Percentiles rank a stretch among this genome's conserved stretches.
These are phyloP conservation scores for Boletus sp. DNA, from an alignment of 1,284 basidiomycete genomes.

Conservation along the genomic window DNA sequence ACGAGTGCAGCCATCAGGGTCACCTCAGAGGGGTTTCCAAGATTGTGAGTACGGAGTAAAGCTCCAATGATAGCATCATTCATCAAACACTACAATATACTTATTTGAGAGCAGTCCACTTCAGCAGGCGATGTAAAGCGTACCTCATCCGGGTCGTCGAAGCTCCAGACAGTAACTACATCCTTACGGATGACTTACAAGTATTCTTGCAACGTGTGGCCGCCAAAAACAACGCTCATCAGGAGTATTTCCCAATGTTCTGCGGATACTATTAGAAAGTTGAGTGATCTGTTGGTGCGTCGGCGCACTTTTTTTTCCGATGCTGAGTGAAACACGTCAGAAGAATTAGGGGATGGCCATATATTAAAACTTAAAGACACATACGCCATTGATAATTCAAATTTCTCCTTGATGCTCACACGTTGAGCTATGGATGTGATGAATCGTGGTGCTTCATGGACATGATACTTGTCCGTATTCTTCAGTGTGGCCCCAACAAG, in stretches of 20 bases:
- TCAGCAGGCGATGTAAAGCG: neutral
- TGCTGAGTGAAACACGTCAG: slow-evolving; percentile 14
- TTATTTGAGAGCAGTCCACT: neutral
- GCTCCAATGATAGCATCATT: slow-evolving; percentile 15
- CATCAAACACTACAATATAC: slow-evolving; percentile 10
- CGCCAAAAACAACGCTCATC: slow-evolving; percentile 27
- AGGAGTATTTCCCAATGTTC: slow-evolving; percentile 37
- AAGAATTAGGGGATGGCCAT: neutral
- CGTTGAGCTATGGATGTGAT: slow-evolving; percentile 23
- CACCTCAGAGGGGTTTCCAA: slow-evolving; percentile 14
- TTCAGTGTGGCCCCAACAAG: slow-evolving; percentile 13
- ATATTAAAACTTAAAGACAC: neutral
- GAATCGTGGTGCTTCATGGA: slow-evolving; percentile 7
- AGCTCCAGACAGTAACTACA: slow-evolving; percentile 37
- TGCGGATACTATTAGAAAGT: slow-evolving; percentile 19
- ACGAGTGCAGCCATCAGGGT: slow-evolving; percentile 7
- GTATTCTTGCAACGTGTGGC: slow-evolving; percentile 21
- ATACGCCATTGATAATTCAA: slow-evolving; percentile 24
- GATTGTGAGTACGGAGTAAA: slow-evolving; percentile 13
- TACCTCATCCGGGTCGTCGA: slow-evolving; percentile 32
- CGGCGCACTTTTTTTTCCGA: slow-evolving; percentile 31
- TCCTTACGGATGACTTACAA: slow-evolving; percentile 33
- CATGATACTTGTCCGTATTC: slow-evolving; percentile 11
- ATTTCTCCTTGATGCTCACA: slow-evolving; percentile 24
- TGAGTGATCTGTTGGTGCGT: neutral